Percentiles rank a stretch among this genome's conserved stretches.
These are phyloP conservation scores for Alternaria ethzedia DNA, from an alignment of 2,329 filamentous ascomycete genomes.

Conservation along the genomic window DNA sequence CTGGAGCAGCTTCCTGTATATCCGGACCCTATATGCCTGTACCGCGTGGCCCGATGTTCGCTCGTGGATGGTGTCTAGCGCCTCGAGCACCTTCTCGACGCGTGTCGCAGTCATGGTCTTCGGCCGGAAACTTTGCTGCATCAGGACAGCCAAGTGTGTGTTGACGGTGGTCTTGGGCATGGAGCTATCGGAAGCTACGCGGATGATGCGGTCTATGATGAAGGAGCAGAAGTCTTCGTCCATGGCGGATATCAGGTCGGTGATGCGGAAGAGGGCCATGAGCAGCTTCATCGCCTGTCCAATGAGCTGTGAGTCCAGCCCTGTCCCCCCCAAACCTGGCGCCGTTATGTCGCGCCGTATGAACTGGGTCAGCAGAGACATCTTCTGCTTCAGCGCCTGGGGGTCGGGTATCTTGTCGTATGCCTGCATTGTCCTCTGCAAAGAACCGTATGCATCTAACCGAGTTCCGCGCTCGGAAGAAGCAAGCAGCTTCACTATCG, in stretches of 20 bases:
- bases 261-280: conserved; percentile 76
- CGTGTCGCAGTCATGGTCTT: conserved; percentile 77
- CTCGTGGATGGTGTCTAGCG: conserved; percentile 74
- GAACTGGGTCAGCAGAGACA: conserved; percentile 78
- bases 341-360: conserved; percentile 80
- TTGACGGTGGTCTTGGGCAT: conserved; percentile 79
- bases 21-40: conserved; percentile 74
- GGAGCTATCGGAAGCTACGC: conserved; percentile 70
- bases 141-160: conserved; percentile 80
- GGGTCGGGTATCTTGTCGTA: conserved; percentile 76
- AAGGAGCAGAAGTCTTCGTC: conserved; percentile 80
- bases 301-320: conserved; percentile 71
- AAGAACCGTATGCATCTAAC: conserved; percentile 83
- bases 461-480: conserved; percentile 74
- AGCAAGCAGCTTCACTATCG: conserved; percentile 79
- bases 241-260: conserved; percentile 72
- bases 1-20: conserved; percentile 78
- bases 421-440: conserved; percentile 76
- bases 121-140: conserved; percentile 76
- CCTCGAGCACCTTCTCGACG: conserved; percentile 71
- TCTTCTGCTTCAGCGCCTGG: conserved; percentile 65
- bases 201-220: conserved; percentile 80
- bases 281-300: conserved; percentile 81
- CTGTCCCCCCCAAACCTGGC: conserved; percentile 60
- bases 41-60: conserved; percentile 82